Evolutionary conservation across 2,329 filamentous ascomycete genomes (phyloP).

Genomic region (Beauveria medogensis): DNA sequence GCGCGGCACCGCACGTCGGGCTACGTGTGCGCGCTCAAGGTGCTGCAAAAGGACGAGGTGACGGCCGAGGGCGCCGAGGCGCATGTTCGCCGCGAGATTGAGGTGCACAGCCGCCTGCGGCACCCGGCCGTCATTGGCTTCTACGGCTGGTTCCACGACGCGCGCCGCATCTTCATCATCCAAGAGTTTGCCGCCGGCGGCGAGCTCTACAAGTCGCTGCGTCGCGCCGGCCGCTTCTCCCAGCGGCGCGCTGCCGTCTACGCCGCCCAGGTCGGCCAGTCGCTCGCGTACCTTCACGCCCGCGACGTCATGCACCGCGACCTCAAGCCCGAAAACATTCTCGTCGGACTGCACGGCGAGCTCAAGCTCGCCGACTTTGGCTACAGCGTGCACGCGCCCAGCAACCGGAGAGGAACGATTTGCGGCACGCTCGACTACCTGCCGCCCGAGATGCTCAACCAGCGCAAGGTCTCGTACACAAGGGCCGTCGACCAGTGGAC

Average conservation of each 20-base stretch:
- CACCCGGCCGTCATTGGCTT: slow-evolving; percentile 78
- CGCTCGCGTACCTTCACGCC: slow-evolving; percentile 76
- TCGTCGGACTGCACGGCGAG: slow-evolving; percentile 22
- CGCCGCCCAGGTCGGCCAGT: slow-evolving; percentile 79
- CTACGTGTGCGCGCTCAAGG: slow-evolving; percentile 80
- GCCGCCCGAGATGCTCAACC: slow-evolving; percentile 20
- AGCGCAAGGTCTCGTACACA: slow-evolving; percentile 11
- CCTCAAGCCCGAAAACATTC: slow-evolving; percentile 49
- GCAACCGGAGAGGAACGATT: slow-evolving; percentile 16
- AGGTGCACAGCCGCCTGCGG: slow-evolving; percentile 78
- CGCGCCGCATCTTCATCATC: slow-evolving; percentile 78
- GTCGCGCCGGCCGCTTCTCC: slow-evolving; percentile 68
- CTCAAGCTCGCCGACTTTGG: slow-evolving; percentile 23
- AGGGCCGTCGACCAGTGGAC: slow-evolving; percentile 18
- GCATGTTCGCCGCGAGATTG: slow-evolving; percentile 78
- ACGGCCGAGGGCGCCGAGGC: slow-evolving; percentile 71
- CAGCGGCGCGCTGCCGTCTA: slow-evolving; percentile 83
- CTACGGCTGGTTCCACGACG: slow-evolving; percentile 83
- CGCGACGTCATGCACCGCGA: slow-evolving; percentile 89
- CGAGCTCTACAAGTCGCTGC: slow-evolving; percentile 79
- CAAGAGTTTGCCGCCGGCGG: slow-evolving; percentile 79
- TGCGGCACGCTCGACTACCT: slow-evolving; percentile 23
- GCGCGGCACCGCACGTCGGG: slow-evolving; percentile 69
- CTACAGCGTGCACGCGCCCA: slow-evolving; percentile 21
- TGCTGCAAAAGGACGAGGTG: slow-evolving; percentile 75